Conservation (phyloP, 169 alveolate genomes). For the Eimeria maxima region DNA sequence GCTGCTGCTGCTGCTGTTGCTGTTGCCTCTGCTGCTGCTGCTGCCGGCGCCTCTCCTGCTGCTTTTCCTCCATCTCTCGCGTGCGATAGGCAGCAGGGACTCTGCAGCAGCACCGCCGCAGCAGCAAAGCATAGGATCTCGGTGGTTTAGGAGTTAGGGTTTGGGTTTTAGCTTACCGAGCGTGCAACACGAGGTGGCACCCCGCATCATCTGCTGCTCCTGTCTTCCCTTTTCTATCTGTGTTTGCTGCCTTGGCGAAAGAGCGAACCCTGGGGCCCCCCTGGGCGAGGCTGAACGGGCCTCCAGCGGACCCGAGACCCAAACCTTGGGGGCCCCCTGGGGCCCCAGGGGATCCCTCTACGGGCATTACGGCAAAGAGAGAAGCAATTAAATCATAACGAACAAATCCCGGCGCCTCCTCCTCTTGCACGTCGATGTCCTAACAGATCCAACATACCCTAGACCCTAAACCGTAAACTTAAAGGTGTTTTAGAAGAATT, state of each 20-base stretch:
- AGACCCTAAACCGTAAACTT: conserved; percentile 39
- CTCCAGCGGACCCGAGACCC: conserved; percentile 31
- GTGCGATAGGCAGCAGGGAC: conserved; percentile 54
- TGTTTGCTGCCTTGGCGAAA: conserved; percentile 22
- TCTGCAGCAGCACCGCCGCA: conserved; percentile 55
- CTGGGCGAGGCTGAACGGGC: not conserved
- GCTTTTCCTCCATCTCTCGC: conserved; percentile 27
- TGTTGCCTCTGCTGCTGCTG: not conserved
- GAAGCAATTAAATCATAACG: conserved; percentile 38
- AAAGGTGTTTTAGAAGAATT: not conserved
- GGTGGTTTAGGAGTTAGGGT: conserved; percentile 25
- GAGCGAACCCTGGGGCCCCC: conserved; percentile 46
- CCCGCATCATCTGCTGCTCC: conserved; percentile 23
- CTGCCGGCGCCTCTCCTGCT: not conserved
- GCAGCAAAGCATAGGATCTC: not conserved
- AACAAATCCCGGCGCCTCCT: conserved; percentile 39
- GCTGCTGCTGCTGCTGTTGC: not conserved
- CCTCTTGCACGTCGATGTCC: conserved; percentile 47
- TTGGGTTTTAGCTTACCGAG: conserved; percentile 20
- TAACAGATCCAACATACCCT: not conserved
- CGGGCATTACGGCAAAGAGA: conserved; percentile 45
- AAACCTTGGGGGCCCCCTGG: conserved; percentile 1
- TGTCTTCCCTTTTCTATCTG: not conserved
- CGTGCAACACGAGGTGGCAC: conserved; percentile 62
- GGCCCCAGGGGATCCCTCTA: conserved; percentile 26